Percentiles rank a stretch among this genome's conserved stretches.
phyloP scores from a whole-genome alignment of 768 basidiomycete species.

The Suillus alpinus region DNA sequence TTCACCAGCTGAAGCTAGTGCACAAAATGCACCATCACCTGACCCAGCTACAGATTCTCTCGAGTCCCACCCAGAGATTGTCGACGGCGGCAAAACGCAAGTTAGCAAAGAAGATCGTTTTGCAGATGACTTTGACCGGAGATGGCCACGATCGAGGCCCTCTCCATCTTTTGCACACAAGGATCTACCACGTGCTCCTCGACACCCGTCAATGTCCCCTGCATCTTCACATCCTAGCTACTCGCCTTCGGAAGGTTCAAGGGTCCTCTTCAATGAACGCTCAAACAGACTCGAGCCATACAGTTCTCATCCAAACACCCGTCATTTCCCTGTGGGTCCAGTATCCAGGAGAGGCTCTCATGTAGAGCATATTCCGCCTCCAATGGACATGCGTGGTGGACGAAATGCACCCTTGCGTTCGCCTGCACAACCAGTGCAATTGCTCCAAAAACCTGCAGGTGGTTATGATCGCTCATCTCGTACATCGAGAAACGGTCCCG shows the following conservation, averaged over 20 bases:
- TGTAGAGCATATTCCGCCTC: slow-evolving; percentile 38
- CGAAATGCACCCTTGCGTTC: slow-evolving; percentile 47
- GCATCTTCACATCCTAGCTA: slow-evolving; percentile 37
- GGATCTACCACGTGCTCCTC: slow-evolving; percentile 36
- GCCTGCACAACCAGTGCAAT: slow-evolving; percentile 43
- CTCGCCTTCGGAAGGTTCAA: slow-evolving; percentile 56
- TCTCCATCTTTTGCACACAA: slow-evolving; percentile 43
- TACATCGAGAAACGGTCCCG: background rate
- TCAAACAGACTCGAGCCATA: slow-evolving; percentile 89
- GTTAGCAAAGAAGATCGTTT: slow-evolving; percentile 81
- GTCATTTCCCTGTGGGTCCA: slow-evolving; percentile 31
- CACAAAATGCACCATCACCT: slow-evolving; percentile 2
- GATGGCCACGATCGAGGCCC: slow-evolving; percentile 80
- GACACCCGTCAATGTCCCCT: slow-evolving; percentile 32
- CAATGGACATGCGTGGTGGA: slow-evolving; percentile 40
- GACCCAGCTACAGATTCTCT: slow-evolving; percentile 9
- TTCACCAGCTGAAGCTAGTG: slow-evolving; percentile 40
- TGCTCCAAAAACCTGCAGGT: slow-evolving; percentile 55
- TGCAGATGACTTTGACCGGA: slow-evolving; percentile 92
- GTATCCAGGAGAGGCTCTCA: slow-evolving; percentile 41
- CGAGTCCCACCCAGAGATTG: slow-evolving; percentile 9
- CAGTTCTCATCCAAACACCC: slow-evolving; percentile 43
- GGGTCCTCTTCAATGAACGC: slow-evolving; percentile 93
- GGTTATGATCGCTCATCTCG: background rate
- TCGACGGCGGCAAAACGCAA: slow-evolving; percentile 15